Evolutionary conservation across 176 grass and related monocot genomes (phyloP).

Genomic region (Calamus simplicifolius): DNA sequence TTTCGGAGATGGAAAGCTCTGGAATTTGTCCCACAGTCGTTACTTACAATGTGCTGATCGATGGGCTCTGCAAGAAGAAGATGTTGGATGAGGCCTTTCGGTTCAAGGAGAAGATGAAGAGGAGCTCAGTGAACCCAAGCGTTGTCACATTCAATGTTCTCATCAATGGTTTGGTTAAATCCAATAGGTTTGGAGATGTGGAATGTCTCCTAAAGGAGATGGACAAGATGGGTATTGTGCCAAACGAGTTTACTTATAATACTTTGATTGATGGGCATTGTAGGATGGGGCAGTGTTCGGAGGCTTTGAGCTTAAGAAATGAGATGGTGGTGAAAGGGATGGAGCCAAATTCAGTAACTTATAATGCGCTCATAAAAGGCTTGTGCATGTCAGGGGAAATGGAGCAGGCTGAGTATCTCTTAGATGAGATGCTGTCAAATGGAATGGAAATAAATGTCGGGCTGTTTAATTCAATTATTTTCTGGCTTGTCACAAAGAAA

Average conservation of each 20-base stretch:
- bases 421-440: conserved; percentile 62
- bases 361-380: conserved; percentile 48
- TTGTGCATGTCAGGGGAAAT: conserved; percentile 74
- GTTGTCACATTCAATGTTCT: conserved; percentile 71
- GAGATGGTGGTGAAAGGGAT: conserved; percentile 58
- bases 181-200: conserved; percentile 36
- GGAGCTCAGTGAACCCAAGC: conserved; percentile 32
- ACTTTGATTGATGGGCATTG: conserved; percentile 65
- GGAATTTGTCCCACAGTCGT: conserved; percentile 34
- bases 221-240: conserved; percentile 38
- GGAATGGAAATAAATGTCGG: conserved; percentile 51
- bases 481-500: conserved; percentile 41
- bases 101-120: conserved; percentile 57
- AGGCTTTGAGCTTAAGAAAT: conserved; percentile 43
- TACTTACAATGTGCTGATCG: conserved; percentile 67
- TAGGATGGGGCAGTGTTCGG: conserved; percentile 36
- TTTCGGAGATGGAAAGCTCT: conserved; percentile 36
- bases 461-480: conserved; percentile 62
- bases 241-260: conserved; percentile 83
- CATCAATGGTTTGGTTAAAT: conserved; percentile 75
- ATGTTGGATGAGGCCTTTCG: conserved; percentile 57
- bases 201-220: conserved; percentile 45
- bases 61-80: conserved; percentile 58
- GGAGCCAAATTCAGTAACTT: conserved; percentile 58
- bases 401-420: conserved; percentile 46